Percentiles rank a stretch among this genome's conserved stretches.
phyloP scores from a whole-genome alignment of 139 green algal species.

The Nannochloris sp. region DNA sequence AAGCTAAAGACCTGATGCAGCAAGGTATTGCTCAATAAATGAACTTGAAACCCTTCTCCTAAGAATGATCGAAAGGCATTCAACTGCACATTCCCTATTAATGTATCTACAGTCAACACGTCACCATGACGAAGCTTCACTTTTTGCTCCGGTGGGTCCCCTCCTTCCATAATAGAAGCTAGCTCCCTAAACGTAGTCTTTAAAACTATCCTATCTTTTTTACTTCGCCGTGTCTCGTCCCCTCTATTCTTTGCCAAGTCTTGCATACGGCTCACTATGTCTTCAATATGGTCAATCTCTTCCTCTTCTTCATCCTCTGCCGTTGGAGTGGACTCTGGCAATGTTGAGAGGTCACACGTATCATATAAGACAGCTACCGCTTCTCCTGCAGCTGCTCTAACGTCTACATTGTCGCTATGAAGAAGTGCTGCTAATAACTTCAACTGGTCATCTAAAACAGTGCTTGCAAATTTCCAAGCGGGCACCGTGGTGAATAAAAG shows the following conservation, averaged over 20 bases:
- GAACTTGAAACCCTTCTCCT: constrained; percentile 58
- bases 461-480: constrained; percentile 4
- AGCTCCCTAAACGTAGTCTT: constrained; percentile 51
- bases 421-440: constrained; percentile 30
- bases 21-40: constrained; percentile 61
- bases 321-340: not conserved
- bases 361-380: constrained; percentile 51
- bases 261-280: constrained; percentile 53
- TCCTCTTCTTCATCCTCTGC: not conserved
- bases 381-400: constrained; percentile 49
- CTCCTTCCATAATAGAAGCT: constrained; percentile 33
- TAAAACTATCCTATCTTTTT: constrained; percentile 38
- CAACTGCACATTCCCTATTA: constrained; percentile 42
- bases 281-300: constrained; percentile 30
- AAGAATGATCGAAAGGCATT: constrained; percentile 54
- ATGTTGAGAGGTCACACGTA: constrained; percentile 25
- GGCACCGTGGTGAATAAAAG: constrained; percentile 57
- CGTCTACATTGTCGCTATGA: constrained; percentile 27
- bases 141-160: constrained; percentile 17
- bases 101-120: constrained; percentile 39
- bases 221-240: constrained; percentile 45
- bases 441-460: constrained; percentile 32
- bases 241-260: constrained; percentile 62
- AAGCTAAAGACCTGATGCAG: constrained; percentile 67
- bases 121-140: constrained; percentile 59